Conservation (phyloP, 2,329 filamentous ascomycete genomes). For the Fusarium albidum region DNA sequence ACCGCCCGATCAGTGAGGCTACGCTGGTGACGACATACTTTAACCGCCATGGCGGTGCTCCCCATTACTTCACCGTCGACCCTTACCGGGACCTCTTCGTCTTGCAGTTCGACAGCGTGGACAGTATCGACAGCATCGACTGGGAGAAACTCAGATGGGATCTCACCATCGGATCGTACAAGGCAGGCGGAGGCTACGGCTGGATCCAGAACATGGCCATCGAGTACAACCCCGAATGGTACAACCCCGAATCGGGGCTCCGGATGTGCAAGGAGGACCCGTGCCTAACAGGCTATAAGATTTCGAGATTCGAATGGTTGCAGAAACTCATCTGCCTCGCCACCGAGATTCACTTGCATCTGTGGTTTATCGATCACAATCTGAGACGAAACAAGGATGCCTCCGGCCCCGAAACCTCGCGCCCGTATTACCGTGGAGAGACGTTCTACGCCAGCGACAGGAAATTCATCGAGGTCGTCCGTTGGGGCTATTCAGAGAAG, state of each 20-base stretch:
- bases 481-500: neutral
- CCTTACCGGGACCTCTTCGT: too few species aligned
- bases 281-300: neutral
- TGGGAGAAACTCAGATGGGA: neutral
- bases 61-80: too few species aligned
- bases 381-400: slow-evolving; percentile 9
- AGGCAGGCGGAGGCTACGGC: accelerated
- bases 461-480: slow-evolving; percentile 5
- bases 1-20: too few species aligned
- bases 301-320: neutral
- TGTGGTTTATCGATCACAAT: slow-evolving; percentile 17
- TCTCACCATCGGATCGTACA: neutral
- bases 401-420: neutral
- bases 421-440: accelerated
- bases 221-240: slow-evolving; percentile 14
- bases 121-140: too few species aligned
- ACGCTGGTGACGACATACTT: too few species aligned
- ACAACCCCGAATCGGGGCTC: neutral
- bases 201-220: neutral
- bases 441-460: slow-evolving; percentile 18
- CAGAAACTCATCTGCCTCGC: neutral
- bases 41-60: too few species aligned
- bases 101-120: too few species aligned
- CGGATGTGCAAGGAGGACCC: neutral
- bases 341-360: neutral